Base-by-base conservation (phyloP, 805 yeast species). In the Metschnikowia matae region DNA sequence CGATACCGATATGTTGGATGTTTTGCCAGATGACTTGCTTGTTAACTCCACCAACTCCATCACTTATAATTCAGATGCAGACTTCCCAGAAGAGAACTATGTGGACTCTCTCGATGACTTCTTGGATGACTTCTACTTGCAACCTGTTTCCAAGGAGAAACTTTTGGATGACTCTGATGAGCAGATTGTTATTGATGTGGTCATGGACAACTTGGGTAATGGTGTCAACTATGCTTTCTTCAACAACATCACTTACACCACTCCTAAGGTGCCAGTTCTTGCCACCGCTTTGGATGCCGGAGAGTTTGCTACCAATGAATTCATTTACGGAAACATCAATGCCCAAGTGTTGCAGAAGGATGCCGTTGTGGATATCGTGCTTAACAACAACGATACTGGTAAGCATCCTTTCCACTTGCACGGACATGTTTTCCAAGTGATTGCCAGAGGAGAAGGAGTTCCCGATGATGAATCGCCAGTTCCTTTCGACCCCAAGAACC, bases 381-480 rank as follows among this genome's bases (percentile, higher is more conserved):
- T 92, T 40, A 92, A 92, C 75, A 91, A 90, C 70, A 71, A 72
- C 53, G 99, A 92, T 69, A 81, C 96, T 5, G 97, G 98, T 65
- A 85, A 78, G 60, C 99, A 92, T 74, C 98, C 99, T 31, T 92
- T 92, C 94, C 99, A 92, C 72, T 74, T 92, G 65, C 99, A 92
- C 73, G 99, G 99, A 46, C 94, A 87, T 68, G 81, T 69, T 45
- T 92, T 91, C 87, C 97, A 92, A 73, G 77, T 86, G 8, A 67
- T 89, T 52, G 83, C 80, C 54, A 79, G 97, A 69, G 89, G 85
- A 46, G 81, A 75, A 31, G 82, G 77, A 40, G 81, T 78, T 47
- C 71, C 70, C 50, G 84, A 78, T 47, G 80, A 69, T 18, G 82
- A 71, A 44, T 73, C 74, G 17, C 86, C 85, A 37, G 76, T 79